Percentiles rank a stretch among this genome's conserved stretches.
Conservation (phyloP, 2,329 filamentous ascomycete genomes). For the Cadophora sp. region DNA sequence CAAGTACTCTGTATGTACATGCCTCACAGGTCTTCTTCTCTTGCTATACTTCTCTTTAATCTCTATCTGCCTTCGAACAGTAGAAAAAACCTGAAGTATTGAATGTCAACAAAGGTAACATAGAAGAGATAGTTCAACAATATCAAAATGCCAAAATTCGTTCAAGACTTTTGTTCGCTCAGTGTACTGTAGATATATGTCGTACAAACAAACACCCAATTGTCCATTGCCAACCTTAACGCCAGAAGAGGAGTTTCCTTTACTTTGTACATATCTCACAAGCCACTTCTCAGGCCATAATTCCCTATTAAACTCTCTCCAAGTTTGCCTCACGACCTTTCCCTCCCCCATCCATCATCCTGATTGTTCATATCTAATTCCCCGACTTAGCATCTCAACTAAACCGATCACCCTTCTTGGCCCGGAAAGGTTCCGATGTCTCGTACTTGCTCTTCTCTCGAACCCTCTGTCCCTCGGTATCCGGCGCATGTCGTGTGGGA, state of each 20-base stretch:
- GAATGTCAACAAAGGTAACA: no score
- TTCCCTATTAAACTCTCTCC: not conserved
- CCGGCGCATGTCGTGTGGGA: conserved; percentile 80
- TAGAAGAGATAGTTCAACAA: not conserved
- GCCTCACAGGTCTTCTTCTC: no score
- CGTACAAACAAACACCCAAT: not conserved
- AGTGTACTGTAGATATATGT: not conserved
- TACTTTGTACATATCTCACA: conserved; percentile 27
- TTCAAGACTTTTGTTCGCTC: not conserved
- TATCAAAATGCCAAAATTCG: not conserved
- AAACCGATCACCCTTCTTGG: conserved; percentile 87
- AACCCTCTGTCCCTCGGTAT: conserved; percentile 70
- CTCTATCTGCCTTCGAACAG: no score
- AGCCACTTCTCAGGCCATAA: not conserved
- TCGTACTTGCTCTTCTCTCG: conserved; percentile 91
- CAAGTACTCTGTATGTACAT: no score
- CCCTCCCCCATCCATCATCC: not conserved
- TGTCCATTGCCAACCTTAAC: conserved; percentile 16
- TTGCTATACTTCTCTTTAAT: no score
- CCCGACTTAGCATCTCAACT: conserved; percentile 50
- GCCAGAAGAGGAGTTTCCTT: conserved; percentile 31
- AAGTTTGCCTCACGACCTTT: not conserved
- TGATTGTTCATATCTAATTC: conserved; percentile 21
- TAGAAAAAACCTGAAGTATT: no score
- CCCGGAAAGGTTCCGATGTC: conserved; percentile 74